Evolutionary conservation across 2,329 filamentous ascomycete species (phyloP).

Genomic region (Neocucurbitaria cava): DNA sequence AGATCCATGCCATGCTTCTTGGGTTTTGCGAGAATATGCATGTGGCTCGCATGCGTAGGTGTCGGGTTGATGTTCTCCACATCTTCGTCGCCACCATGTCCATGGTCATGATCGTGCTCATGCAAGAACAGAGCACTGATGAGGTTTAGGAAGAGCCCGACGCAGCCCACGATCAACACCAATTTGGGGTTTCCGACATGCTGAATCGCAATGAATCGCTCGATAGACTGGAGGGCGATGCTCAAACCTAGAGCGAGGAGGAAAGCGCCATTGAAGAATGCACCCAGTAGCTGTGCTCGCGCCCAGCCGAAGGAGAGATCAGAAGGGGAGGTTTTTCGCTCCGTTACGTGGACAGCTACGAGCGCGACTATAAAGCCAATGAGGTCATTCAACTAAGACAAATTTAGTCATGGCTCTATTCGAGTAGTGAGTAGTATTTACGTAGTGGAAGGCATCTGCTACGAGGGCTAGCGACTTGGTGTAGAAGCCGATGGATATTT

Average conservation of each 20-base stretch:
- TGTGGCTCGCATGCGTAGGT: slow-evolving; percentile 32
- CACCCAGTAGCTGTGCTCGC: slow-evolving; percentile 73
- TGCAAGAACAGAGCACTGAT: slow-evolving; percentile 71
- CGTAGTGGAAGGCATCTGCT: slow-evolving; percentile 81
- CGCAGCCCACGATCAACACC: slow-evolving; percentile 72
- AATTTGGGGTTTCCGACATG: slow-evolving; percentile 68
- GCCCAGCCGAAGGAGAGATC: slow-evolving; percentile 78
- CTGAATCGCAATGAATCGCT: slow-evolving; percentile 68
- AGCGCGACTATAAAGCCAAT: slow-evolving; percentile 73
- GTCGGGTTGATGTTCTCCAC: slow-evolving; percentile 15
- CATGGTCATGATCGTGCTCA: slow-evolving; percentile 53
- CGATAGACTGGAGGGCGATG: slow-evolving; percentile 75
- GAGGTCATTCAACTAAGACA: slow-evolving; percentile 69
- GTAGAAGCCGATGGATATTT: slow-evolving; percentile 69
- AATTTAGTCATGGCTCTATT: slow-evolving; percentile 1
- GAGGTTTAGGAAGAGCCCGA: slow-evolving; percentile 72
- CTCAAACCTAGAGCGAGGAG: slow-evolving; percentile 74
- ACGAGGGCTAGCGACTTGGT: slow-evolving; percentile 75
- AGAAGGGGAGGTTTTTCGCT: slow-evolving; percentile 63
- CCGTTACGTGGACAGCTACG: slow-evolving; percentile 65
- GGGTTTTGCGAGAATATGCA: slow-evolving; percentile 30
- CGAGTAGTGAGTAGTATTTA: slow-evolving; percentile 48
- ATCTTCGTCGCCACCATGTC: slow-evolving; percentile 33
- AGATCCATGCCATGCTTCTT: slow-evolving; percentile 58
- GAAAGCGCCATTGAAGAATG: slow-evolving; percentile 83